These are phyloP conservation scores for Penicillium longicatenatum DNA, from an alignment of 495 filamentous ascomycete genomes.

Conservation along the genomic window DNA sequence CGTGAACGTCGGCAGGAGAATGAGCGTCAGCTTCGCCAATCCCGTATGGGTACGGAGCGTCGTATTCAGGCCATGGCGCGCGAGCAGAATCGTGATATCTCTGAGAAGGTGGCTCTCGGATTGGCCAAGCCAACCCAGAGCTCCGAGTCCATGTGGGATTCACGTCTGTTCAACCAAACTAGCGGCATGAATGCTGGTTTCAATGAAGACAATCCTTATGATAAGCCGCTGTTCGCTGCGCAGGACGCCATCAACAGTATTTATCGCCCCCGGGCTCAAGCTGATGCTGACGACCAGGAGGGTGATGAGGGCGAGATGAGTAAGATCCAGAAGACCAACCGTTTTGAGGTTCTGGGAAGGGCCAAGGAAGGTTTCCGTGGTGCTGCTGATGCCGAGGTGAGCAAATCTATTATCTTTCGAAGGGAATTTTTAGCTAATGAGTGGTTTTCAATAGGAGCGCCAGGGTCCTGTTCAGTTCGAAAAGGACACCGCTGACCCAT, in stretches of 20 bases:
- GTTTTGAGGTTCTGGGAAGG: constrained; percentile 86
- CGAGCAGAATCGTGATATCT: constrained; percentile 96
- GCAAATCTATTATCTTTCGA: constrained; percentile 23
- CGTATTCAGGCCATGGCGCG: constrained; percentile 87
- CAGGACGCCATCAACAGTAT: constrained; percentile 96
- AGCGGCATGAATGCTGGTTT: constrained; percentile 87
- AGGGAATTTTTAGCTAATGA: constrained; percentile 21
- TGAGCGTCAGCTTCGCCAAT: constrained; percentile 88
- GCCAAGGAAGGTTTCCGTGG: constrained; percentile 89
- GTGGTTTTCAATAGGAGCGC: constrained; percentile 53
- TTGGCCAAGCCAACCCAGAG: constrained; percentile 92
- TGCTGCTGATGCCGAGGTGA: constrained; percentile 80
- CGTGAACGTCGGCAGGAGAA: constrained; percentile 77
- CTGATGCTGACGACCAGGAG: constrained; percentile 74
- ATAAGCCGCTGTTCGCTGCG: constrained; percentile 95
- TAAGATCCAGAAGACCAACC: constrained; percentile 76
- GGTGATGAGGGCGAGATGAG: constrained; percentile 82
- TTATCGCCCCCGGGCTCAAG: constrained; percentile 75
- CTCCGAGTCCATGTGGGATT: constrained; percentile 94
- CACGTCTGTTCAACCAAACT: constrained; percentile 89
- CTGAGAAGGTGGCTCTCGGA: constrained; percentile 94
- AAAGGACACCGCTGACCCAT: constrained; percentile 85
- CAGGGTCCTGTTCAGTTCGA: constrained; percentile 98
- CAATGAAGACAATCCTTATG: constrained; percentile 98
- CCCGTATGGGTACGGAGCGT: constrained; percentile 92